Evolutionary conservation across 2,329 filamentous ascomycete species (phyloP), one percentile per base, ranked within the genome.

Genomic region (Colletotrichum aenigma): DNA sequence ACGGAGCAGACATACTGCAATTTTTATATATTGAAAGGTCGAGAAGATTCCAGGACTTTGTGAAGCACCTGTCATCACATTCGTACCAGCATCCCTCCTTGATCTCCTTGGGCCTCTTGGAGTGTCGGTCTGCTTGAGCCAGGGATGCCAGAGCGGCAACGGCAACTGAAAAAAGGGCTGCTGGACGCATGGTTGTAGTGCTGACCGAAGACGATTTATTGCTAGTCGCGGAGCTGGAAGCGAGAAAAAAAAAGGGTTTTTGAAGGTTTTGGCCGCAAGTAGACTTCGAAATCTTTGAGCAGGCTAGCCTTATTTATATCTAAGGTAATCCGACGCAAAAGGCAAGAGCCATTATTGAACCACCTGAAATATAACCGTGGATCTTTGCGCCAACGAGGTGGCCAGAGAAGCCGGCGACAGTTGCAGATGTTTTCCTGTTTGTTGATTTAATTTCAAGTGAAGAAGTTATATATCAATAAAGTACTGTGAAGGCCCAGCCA

Each of bases 401-500:
- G 43, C 43, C n/a, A 52, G n/a, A 52, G 18, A 52, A 13, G 43
- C n/a, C 12, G n/a, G n/a, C 43, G 43, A 21, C 43, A 52, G 6
- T 21, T 52, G n/a, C n/a, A 52, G 43, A 21, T 21, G n/a, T 21
- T 52, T 52, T 21, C n/a, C 10, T 52, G 6, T 12, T 12, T 52
- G 3, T 24, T 21, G 43, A 21, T 21, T 7, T 52, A 6, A 21
- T 52, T 52, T n/a, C 9, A n/a, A 48, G 38, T 43, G 8, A 43
- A 43, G 43, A 12, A 52, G 10, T 13, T 52, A 21, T 21, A 34
- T 15, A 16, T 36, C 34, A 71, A n/a, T 61, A 71, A 4, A 75
- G 7, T n/a, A 36, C 6, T 12, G 18, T 61, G 4, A 72, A 32
- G 8, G 34, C 26, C 77, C 79, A 80, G 5, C 79, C 80, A 28